Conservation (phyloP, 306 rosid genomes). For the Citrullus mucosospermus region DNA sequence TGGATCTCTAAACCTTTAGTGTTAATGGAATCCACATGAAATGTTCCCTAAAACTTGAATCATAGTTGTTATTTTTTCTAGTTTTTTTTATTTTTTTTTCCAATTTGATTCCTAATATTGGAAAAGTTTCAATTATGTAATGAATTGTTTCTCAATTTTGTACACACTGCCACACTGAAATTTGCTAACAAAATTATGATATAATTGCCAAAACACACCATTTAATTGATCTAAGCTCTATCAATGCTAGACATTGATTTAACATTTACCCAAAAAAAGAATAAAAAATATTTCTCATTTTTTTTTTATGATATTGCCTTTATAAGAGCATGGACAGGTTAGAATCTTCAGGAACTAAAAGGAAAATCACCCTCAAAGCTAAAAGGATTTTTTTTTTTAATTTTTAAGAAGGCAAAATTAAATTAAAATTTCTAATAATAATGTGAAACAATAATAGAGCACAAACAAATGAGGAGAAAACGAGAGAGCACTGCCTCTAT, state of each 20-base stretch:
- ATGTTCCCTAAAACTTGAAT: not conserved
- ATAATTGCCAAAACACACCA: not conserved
- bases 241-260: not conserved
- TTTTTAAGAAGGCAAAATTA: not conserved
- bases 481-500: constrained; percentile 72
- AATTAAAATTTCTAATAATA: not conserved
- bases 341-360: too few relatives aligned
- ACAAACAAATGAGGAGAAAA: not conserved
- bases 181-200: not conserved
- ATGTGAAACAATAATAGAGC: not conserved
- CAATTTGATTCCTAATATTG: not conserved
- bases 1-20: not conserved
- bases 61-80: not conserved
- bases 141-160: too few relatives aligned
- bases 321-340: too few relatives aligned
- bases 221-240: not conserved
- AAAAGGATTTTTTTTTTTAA: not conserved
- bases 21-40: not conserved
- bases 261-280: too few relatives aligned
- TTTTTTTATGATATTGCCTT: too few relatives aligned
- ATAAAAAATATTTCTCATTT: too few relatives aligned
- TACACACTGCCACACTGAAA: not conserved
- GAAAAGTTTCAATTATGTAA: not conserved
- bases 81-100: too few relatives aligned
- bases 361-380: not conserved